Evolutionary conservation across 257 asterid genomes (phyloP).

Genomic region (Nicotiana sylvestris): DNA sequence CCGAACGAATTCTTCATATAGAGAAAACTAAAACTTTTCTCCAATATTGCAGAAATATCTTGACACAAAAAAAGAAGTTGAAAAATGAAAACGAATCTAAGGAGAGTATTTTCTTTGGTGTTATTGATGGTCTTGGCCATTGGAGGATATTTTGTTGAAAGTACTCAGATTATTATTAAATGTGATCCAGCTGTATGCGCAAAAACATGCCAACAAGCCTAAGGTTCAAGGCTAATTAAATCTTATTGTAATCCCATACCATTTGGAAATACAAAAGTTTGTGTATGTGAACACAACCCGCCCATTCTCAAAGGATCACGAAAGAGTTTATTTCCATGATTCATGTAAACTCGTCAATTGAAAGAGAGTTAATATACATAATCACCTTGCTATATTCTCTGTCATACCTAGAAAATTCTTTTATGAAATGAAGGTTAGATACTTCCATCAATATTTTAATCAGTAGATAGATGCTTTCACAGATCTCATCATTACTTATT

Average conservation of each 20-base stretch:
- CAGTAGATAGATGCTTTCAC: too few relatives aligned
- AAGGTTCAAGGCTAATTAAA: constrained; percentile 6
- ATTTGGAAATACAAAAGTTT: background rate
- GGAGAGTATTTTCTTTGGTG: background rate
- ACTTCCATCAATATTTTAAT: too few relatives aligned
- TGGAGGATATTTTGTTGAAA: background rate
- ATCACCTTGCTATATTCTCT: too few relatives aligned
- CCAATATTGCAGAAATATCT: background rate
- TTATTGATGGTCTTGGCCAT: background rate
- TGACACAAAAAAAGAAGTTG: background rate
- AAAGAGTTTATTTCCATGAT: background rate
- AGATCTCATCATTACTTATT: too few relatives aligned
- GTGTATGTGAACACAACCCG: background rate
- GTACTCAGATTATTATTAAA: background rate
- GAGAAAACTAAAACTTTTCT: background rate
- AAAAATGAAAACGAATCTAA: background rate
- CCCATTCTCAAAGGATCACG: background rate
- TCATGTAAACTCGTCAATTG: too few relatives aligned
- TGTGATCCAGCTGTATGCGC: constrained; percentile 1
- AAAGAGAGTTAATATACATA: too few relatives aligned
- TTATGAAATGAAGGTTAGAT: too few relatives aligned
- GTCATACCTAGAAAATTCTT: too few relatives aligned
- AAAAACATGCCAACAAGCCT: background rate
- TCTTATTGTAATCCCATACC: background rate
- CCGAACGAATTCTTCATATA: background rate